Evolutionary conservation across 805 yeast genomes (phyloP).

Genomic region (Wickerhamomyces bovis): DNA sequence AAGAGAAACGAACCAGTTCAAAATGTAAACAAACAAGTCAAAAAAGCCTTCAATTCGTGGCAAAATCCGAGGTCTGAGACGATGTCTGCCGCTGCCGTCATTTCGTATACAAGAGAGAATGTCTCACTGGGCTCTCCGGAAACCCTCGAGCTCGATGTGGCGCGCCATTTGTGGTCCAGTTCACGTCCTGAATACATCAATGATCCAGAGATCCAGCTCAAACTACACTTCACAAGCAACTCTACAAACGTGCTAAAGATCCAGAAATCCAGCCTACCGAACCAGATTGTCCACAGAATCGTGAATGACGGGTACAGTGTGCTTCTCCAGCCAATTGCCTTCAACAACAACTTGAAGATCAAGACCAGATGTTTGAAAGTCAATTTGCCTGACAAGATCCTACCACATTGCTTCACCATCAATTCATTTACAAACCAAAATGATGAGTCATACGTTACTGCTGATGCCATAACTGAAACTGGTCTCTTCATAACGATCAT

Average conservation of each 20-base stretch:
- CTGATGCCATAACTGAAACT: conserved; percentile 48
- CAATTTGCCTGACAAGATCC: conserved; percentile 32
- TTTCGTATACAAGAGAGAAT: conserved; percentile 3
- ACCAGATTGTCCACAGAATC: conserved; percentile 23
- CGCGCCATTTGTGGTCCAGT: conserved; percentile 19
- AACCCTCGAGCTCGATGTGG: conserved; percentile 18
- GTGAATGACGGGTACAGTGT: conserved; percentile 15
- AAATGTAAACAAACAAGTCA: conserved; percentile 2
- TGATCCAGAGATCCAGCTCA: conserved; percentile 21
- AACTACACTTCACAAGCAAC: conserved; percentile 10
- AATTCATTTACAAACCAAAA: conserved; percentile 26
- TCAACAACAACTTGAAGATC: conserved; percentile 20
- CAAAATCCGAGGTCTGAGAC: background rate
- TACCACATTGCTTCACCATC: conserved; percentile 32
- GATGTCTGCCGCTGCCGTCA: background rate
- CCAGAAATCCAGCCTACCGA: conserved; percentile 30
- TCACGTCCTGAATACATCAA: background rate
- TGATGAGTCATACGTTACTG: conserved; percentile 26
- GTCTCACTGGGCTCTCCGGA: background rate
- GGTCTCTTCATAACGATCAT: conserved; percentile 47
- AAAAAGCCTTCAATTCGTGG: background rate
- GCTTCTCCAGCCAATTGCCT: conserved; percentile 16
- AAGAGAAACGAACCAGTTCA: background rate
- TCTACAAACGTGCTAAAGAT: conserved; percentile 23
- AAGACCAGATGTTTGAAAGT: conserved; percentile 23